Evolutionary conservation across 257 asterid species (phyloP).

Genomic region (Anisodus tanguticus): DNA sequence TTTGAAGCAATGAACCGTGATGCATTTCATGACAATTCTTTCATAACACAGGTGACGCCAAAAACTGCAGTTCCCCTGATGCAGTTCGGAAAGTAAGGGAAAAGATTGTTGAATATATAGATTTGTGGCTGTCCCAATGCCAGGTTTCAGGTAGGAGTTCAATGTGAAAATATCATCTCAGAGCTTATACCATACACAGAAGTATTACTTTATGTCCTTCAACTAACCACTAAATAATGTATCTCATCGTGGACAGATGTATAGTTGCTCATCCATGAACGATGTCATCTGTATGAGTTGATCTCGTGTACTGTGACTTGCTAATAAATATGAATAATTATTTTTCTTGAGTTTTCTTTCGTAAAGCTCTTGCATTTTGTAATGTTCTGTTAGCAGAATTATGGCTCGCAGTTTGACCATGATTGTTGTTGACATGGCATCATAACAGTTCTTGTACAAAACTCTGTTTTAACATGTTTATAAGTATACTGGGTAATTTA

Average conservation of each 20-base stretch:
- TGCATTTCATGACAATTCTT: constrained; percentile 9
- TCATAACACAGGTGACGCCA: constrained; percentile 62
- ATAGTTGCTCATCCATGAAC: constrained; percentile 30
- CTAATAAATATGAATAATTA: background rate
- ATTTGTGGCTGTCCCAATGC: constrained; percentile 87
- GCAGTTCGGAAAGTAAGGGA: constrained; percentile 81
- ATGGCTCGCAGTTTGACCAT: background rate
- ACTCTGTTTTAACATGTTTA: background rate
- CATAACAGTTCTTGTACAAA: background rate
- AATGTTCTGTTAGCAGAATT: background rate
- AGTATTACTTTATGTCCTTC: background rate
- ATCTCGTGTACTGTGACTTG: constrained; percentile 15
- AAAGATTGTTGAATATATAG: constrained; percentile 62
- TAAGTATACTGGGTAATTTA: background rate
- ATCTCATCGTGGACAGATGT: constrained; percentile 29
- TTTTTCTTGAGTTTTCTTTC: background rate
- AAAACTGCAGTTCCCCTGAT: constrained; percentile 76
- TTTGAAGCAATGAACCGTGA: background rate
- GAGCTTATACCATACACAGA: background rate
- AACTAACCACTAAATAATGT: background rate
- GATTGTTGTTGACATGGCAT: background rate
- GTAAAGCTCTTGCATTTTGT: background rate
- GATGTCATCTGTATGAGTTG: constrained; percentile 14
- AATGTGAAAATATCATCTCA: constrained; percentile 39
- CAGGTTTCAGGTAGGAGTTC: constrained; percentile 57